Base-by-base conservation (phyloP, 495 filamentous ascomycete species). In the Amniculicola lignicola region DNA sequence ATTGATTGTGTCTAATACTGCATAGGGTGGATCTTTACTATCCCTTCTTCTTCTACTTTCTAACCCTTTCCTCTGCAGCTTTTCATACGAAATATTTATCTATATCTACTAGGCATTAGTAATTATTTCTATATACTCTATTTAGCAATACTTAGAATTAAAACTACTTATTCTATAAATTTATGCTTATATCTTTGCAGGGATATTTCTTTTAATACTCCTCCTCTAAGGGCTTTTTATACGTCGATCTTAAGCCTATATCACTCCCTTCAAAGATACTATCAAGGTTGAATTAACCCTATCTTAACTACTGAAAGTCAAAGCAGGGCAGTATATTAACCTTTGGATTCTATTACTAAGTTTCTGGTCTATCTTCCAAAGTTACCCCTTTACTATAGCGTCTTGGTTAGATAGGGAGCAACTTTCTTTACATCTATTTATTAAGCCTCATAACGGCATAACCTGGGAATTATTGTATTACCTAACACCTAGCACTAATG, bases 81-180 rank as follows among this genome's bases (percentile, higher is more conserved):
- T 49, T 49, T 49, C 16, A 49, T 49, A 49, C 21, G 25, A 49
- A 49, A 49, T 49, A 49, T 49, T 49, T 35, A 49, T 49, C 45
- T 19, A 19, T n/a, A 49, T 49, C 29, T 36, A 49, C 28, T 36
- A 49, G 45, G 28, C 28, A 18, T 23, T 49, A 36, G 45, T 18
- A 36, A 36, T 49, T 49, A 15, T 49, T 49, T 49, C 45, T 36
- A 31, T 22, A 31, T 49, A 49, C 37, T 49, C 45, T 49, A 49
- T 49, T 49, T 49, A 36, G 45, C 18, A 21, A 49, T 18, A 49
- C 29, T 49, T 49, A 36, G 45, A 49, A 49, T 49, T 49, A 22
- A 49, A 49, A 49, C 45, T 36, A 18, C 28, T 49, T 49, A 21
- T 49, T 49, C 28, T 36, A 49, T 35, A 35, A 49, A 49, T 49